Evolutionary conservation across 139 green algal genomes (phyloP).

Genomic region (Desmodesmus armatus): DNA sequence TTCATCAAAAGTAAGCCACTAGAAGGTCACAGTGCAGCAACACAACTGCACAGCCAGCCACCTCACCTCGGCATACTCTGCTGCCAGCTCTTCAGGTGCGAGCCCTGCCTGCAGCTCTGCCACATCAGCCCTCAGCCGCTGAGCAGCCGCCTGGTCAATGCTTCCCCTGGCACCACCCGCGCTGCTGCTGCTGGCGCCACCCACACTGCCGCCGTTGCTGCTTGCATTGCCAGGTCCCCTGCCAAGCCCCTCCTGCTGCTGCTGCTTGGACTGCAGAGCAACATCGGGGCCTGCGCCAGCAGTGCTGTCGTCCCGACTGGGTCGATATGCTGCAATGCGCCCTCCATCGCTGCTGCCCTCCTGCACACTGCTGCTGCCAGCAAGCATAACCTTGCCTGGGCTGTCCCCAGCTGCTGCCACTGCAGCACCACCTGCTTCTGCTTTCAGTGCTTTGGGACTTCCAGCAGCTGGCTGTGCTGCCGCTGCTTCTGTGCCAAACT

Average conservation of each 20-base stretch:
- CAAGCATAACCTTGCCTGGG: too few relatives aligned
- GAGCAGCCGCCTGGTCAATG: neutral
- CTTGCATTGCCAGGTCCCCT: neutral
- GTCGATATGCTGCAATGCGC: too few relatives aligned
- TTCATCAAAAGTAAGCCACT: too few relatives aligned
- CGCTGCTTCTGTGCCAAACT: neutral
- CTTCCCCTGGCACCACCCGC: neutral
- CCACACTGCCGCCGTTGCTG: constrained; percentile 19
- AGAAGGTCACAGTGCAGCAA: neutral
- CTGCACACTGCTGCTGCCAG: too few relatives aligned
- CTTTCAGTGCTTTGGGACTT: neutral
- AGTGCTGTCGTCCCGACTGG: too few relatives aligned
- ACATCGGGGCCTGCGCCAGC: too few relatives aligned
- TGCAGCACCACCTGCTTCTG: constrained; percentile 18
- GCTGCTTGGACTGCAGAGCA: neutral
- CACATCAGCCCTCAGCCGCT: neutral
- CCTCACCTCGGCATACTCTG: neutral
- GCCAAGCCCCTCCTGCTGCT: neutral
- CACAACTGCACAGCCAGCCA: neutral
- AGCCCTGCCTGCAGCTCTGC: neutral
- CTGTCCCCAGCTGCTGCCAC: too few relatives aligned
- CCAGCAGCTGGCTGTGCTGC: neutral
- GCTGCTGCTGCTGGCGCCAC: neutral
- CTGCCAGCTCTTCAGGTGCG: neutral
- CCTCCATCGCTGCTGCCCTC: neutral